A percentile compares a stretch with the other conserved stretches of the same genome.
Evolutionary conservation across 2,329 filamentous ascomycete genomes (phyloP).

Genomic region (Sclerotinia sclerotiorum): DNA sequence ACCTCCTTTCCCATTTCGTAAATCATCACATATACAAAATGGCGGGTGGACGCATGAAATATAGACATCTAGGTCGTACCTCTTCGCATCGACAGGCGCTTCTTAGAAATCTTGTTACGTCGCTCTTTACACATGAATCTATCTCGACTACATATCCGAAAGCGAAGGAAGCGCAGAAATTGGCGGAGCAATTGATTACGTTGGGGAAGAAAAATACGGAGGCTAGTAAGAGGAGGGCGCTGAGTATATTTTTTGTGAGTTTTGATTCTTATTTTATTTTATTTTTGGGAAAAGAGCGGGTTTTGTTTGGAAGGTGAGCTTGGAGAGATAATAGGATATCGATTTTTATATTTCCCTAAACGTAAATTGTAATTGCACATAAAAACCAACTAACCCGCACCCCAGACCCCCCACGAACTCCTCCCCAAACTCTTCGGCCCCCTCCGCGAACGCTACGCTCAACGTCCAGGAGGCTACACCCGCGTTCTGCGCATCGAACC

Average conservation of each 20-base stretch:
- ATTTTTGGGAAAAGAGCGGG: no score
- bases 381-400: conserved; percentile 23
- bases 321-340: neutral
- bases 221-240: conserved; percentile 71
- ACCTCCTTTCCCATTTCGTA: neutral
- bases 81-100: conserved; percentile 89
- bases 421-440: conserved; percentile 86
- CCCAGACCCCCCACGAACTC: conserved; percentile 64
- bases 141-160: conserved; percentile 96
- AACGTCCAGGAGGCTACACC: conserved; percentile 88
- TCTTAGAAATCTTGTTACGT: conserved; percentile 92
- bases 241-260: conserved; percentile 81
- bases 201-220: conserved; percentile 91
- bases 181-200: conserved; percentile 94
- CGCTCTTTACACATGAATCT: conserved; percentile 87
- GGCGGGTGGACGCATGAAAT: conserved; percentile 85
- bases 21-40: conserved; percentile 50
- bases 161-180: conserved; percentile 91
- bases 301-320: no score
- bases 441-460: conserved; percentile 75
- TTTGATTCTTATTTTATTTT: neutral
- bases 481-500: conserved; percentile 91
- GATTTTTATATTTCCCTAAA: neutral
- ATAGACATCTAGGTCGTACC: conserved; percentile 81
- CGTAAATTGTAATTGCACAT: neutral